Conservation (phyloP, 495 filamentous ascomycete genomes). For the Aspergillus carlsbadensis region DNA sequence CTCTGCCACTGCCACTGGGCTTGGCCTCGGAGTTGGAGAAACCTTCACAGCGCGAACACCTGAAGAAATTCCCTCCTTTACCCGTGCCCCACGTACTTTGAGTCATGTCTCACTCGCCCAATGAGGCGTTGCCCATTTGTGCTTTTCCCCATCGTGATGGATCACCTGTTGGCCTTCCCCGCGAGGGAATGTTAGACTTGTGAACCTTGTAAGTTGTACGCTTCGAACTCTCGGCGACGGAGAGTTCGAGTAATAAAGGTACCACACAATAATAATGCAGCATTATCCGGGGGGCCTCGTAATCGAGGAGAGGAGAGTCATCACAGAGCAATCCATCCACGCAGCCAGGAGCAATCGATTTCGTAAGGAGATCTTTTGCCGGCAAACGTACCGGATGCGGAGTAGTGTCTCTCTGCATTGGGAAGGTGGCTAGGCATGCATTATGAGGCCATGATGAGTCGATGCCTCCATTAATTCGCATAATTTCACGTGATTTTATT, state of each 20-base stretch:
- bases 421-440: background rate
- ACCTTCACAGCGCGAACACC: no score
- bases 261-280: no score
- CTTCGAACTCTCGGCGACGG: no score
- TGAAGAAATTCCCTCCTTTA: slow-evolving; percentile 10
- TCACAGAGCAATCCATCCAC: no score
- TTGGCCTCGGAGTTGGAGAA: background rate
- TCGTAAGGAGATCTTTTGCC: background rate
- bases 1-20: background rate
- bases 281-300: no score
- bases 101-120: slow-evolving; percentile 12
- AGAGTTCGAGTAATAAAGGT: no score
- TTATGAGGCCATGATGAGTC: background rate
- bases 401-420: background rate
- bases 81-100: slow-evolving; percentile 17
- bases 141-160: background rate
- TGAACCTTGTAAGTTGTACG: no score
- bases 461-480: background rate
- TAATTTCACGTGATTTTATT: no score
- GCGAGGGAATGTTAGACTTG: background rate
- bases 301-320: no score
- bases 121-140: background rate
- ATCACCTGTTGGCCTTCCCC: background rate
- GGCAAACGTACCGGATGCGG: background rate
- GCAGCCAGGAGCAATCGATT: no score